Conservation (phyloP, 164 flowering plant species). For the Magnolia kwangsiensis region DNA sequence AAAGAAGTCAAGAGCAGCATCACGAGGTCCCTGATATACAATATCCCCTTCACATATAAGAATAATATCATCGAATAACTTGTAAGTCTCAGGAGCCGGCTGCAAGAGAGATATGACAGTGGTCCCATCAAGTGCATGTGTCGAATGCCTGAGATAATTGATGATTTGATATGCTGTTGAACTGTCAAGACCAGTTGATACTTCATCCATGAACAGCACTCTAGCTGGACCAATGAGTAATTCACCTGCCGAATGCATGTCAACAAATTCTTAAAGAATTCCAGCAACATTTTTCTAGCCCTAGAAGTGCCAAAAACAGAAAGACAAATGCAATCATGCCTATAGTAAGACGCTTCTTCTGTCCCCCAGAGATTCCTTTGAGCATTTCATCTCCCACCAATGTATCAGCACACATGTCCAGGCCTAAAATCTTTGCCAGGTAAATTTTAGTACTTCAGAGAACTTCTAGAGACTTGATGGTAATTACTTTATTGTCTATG, state of each 20-base stretch:
- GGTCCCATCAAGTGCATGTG: constrained; percentile 76
- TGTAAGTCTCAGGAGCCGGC: constrained; percentile 95
- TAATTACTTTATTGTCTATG: too few relatives aligned
- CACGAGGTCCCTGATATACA: constrained; percentile 91
- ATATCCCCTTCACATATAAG: constrained; percentile 89
- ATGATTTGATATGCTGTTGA: constrained; percentile 91
- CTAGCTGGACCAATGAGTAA: constrained; percentile 83
- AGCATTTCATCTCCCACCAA: constrained; percentile 95
- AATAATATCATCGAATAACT: constrained; percentile 90
- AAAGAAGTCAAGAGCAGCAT: constrained; percentile 68
- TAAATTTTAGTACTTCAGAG: constrained; percentile 33
- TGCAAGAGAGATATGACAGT: constrained; percentile 89
- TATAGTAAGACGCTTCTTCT: constrained; percentile 93
- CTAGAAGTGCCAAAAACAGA: neutral
- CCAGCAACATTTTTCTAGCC: neutral
- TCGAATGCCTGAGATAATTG: constrained; percentile 78
- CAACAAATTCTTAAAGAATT: constrained; percentile 17
- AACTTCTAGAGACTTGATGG: neutral
- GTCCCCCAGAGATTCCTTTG: constrained; percentile 95
- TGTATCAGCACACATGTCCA: constrained; percentile 88
- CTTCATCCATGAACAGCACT: constrained; percentile 97
- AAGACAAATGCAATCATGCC: constrained; percentile 31
- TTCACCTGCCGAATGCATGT: constrained; percentile 61
- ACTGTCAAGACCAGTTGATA: constrained; percentile 96
- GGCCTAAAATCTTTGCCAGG: constrained; percentile 82